Evolutionary conservation across 257 asterid genomes (phyloP), one percentile per base, ranked within the genome.

Genomic region (Thymus mandschuricus): DNA sequence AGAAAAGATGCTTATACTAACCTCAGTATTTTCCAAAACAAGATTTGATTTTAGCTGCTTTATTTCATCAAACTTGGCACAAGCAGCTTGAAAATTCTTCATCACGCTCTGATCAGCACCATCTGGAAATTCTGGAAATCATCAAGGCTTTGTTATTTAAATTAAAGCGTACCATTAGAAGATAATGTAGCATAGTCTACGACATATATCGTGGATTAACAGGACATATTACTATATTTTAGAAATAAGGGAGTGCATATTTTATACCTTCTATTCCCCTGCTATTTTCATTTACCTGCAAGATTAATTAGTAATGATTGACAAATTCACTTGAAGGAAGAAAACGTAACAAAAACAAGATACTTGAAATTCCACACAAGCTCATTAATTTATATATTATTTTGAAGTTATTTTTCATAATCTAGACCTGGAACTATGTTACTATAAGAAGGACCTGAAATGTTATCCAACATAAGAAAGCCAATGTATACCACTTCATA

Each of bases 11-110:
- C 60, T 68, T 75, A 78, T 27, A 72, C 80, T 66, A 43, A 92
- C 98, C 98, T 87, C 74, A 64, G 54, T 50, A 65, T 84, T 84
- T 83, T 86, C 85, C 76, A 70, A 59, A 64, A 79, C 76, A 78
- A 86, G 80, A 71, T 82, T 69, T 27, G 75, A 65, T 79, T 82
- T 88, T 70, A 67, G 76, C 76, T 82, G 85, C 78, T 75, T 76
- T 78, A 88, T 79, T 79, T 74, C 75, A 73, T 82, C 85, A 60
- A 84, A 68, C 74, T 86, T 88, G 68, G 83, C 69, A 68, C 76
- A 81, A 64, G 89, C 92, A 64, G 85, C 86, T 72, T 80, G 82
- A 78, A 82, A 57, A 55, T 87, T 79, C 72, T 55, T 68, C 69
- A 59, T 82, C 66, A 78, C 35, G 74, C 73, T 69, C 75, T 63